A percentile compares a stretch with the other conserved stretches of the same genome.
Evolutionary conservation across 176 grass and related monocot genomes (phyloP).

Genomic region (Microstegium vimineum): DNA sequence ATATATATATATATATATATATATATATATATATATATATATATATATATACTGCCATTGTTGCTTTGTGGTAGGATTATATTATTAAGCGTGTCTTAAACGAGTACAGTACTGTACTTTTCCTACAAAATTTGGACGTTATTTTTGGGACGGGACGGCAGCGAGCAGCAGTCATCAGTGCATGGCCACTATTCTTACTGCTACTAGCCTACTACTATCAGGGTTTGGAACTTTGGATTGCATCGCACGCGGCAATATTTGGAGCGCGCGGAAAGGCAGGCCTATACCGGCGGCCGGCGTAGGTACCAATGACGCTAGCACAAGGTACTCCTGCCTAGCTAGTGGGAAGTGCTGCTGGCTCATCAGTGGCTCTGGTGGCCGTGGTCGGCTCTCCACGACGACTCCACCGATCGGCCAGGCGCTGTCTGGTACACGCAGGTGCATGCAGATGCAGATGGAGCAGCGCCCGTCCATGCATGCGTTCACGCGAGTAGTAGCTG

Average conservation of each 20-base stretch:
- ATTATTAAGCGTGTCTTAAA: too few species aligned
- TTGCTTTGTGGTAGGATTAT: too few species aligned
- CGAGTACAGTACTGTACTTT: too few species aligned
- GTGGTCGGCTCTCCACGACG: background rate
- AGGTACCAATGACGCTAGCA: background rate
- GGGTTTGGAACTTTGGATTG: too few species aligned
- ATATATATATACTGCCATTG: too few species aligned
- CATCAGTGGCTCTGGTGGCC: background rate
- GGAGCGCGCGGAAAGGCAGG: background rate
- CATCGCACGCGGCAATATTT: background rate
- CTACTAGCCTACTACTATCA: too few species aligned
- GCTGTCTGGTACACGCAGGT: background rate
- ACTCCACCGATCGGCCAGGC: background rate
- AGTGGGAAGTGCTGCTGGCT: background rate
- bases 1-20: too few species aligned
- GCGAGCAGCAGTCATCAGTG: background rate
- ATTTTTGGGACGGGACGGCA: too few species aligned
- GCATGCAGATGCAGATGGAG: too few species aligned
- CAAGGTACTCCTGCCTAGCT: too few species aligned
- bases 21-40: too few species aligned
- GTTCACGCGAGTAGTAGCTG: conserved; percentile 5
- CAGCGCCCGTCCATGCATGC: background rate
- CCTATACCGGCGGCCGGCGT: background rate
- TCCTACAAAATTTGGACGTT: too few species aligned
- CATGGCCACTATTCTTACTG: background rate